Conservation (phyloP, 441 rosid genomes). For the Jatropha multifida region DNA sequence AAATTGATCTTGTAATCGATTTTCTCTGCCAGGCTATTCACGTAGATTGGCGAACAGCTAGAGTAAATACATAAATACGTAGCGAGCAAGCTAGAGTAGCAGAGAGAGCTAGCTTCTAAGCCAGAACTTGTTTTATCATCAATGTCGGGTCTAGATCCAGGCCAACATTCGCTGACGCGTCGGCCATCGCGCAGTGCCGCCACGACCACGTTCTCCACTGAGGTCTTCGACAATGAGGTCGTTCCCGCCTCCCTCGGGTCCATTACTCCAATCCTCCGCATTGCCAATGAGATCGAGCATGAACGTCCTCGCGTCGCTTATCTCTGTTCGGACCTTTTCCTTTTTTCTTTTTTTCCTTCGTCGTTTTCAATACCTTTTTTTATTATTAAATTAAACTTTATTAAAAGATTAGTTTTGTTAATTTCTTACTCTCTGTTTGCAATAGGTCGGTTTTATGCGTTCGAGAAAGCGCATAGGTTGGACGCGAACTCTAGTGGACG, state of each 20-base stretch:
- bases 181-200: conserved; percentile 93
- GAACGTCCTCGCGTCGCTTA: conserved; percentile 98
- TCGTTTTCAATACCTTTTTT: conserved; percentile 2
- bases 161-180: conserved; percentile 60
- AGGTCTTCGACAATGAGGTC: conserved; percentile 92
- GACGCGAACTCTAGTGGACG: conserved; percentile 68
- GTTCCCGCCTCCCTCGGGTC: conserved; percentile 86
- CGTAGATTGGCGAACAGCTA: neutral
- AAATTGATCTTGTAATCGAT: neutral
- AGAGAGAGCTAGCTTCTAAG: conserved; percentile 5
- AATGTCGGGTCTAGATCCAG: conserved; percentile 40
- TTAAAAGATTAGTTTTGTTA: neutral
- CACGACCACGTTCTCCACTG: conserved; percentile 79
- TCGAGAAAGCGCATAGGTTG: conserved; percentile 75
- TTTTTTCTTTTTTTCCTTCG: neutral
- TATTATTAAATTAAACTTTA: neutral
- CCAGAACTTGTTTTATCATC: conserved; percentile 17
- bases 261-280: conserved; percentile 87
- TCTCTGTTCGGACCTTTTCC: conserved; percentile 51
- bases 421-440: neutral
- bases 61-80: neutral
- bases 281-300: conserved; percentile 82
- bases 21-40: conserved; percentile 3
- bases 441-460: conserved; percentile 85
- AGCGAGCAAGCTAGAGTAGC: conserved; percentile 8